phyloP scores from a whole-genome alignment of 805 yeast species.

The Metschnikowia orientalis region DNA sequence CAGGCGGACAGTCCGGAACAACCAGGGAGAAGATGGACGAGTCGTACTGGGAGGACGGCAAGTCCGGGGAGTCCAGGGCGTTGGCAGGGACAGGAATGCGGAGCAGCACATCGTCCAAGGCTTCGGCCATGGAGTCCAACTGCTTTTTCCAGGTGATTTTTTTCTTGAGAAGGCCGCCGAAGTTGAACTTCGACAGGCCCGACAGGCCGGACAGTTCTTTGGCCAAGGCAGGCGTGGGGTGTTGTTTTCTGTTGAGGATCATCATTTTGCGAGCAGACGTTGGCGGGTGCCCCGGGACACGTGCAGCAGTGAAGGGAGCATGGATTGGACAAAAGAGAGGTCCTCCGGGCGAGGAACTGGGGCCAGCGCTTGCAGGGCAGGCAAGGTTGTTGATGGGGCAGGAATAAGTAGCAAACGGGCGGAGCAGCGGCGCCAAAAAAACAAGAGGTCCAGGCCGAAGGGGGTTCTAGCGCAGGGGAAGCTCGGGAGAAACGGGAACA shows the following conservation, averaged over 20 bases:
- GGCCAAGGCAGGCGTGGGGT: conserved; percentile 8
- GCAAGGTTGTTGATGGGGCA: too few species aligned
- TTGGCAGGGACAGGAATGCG: conserved; percentile 2
- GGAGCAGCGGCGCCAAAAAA: too few species aligned
- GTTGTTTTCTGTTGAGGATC: conserved; percentile 15
- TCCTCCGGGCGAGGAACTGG: too few species aligned
- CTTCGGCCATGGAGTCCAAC: conserved; percentile 11
- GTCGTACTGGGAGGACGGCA: conserved; percentile 2
- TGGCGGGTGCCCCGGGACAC: too few species aligned
- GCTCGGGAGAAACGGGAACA: too few species aligned
- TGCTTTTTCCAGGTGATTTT: conserved; percentile 17
- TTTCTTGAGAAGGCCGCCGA: conserved; percentile 18
- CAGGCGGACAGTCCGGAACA: background rate
- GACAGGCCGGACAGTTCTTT: conserved; percentile 10
- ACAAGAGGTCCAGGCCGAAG: too few species aligned
- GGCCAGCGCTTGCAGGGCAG: too few species aligned
- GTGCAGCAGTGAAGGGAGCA: too few species aligned
- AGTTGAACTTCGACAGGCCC: conserved; percentile 11
- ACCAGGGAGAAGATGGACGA: conserved; percentile 5
- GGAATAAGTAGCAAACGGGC: too few species aligned
- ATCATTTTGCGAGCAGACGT: conserved; percentile 11
- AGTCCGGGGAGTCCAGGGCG: conserved; percentile 3
- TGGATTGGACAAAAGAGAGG: too few species aligned
- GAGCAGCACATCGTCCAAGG: conserved; percentile 7
- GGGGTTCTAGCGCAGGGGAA: too few species aligned